These are phyloP conservation scores for Moesziomyces antarcticus DNA, from an alignment of 1,284 basidiomycete genomes.

Conservation along the genomic window DNA sequence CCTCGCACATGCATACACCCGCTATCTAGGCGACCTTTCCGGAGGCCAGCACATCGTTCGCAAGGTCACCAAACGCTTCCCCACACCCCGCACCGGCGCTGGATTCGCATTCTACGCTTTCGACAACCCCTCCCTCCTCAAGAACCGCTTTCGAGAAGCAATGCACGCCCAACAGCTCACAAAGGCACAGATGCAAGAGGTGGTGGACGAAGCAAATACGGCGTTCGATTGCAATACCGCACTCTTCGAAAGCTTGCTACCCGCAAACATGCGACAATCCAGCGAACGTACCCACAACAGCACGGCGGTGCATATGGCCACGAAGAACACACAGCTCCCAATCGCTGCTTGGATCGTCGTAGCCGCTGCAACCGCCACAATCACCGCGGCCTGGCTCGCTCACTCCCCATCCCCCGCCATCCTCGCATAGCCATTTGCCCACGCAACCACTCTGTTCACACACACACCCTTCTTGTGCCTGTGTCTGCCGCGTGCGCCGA, in stretches of 20 bases:
- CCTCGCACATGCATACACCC: constrained; percentile 59
- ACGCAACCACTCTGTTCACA: no score
- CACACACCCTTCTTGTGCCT: not conserved
- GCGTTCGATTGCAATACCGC: constrained; percentile 78
- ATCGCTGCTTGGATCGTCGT: not conserved
- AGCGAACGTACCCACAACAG: no score
- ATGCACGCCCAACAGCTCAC: constrained; percentile 71
- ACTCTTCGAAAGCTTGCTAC: constrained; percentile 71
- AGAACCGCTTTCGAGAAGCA: constrained; percentile 79
- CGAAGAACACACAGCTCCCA: no score
- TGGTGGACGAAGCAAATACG: constrained; percentile 76
- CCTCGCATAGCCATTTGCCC: not conserved
- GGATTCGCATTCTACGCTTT: constrained; percentile 78
- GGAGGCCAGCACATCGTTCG: constrained; percentile 80
- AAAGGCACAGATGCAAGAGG: constrained; percentile 64
- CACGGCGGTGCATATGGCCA: no score
- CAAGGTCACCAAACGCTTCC: constrained; percentile 72
- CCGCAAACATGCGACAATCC: constrained; percentile 1
- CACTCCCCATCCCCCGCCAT: not conserved
- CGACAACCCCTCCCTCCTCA: constrained; percentile 78
- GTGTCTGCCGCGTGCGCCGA: not conserved
- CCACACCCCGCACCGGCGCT: constrained; percentile 67
- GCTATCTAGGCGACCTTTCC: constrained; percentile 85
- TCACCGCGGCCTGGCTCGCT: not conserved
- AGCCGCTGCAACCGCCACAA: not conserved